Evolutionary conservation across 179 eudicot species (phyloP).

Genomic region (Drosera spatulata): DNA sequence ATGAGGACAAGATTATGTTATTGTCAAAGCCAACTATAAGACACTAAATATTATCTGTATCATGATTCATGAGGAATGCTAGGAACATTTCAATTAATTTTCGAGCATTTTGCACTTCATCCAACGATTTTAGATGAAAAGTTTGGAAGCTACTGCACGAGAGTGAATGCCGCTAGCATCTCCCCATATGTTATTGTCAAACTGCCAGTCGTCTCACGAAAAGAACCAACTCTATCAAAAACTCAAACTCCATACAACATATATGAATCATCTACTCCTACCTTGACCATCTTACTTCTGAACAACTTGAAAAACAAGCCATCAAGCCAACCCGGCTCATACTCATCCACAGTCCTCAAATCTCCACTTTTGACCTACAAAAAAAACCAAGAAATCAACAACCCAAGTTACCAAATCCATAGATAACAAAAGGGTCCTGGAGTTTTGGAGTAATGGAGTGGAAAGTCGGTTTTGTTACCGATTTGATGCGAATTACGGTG

Average conservation of each 20-base stretch:
- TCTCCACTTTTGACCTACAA: constrained; percentile 18
- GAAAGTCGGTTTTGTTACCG: constrained; percentile 7
- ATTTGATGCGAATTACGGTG: constrained; percentile 14
- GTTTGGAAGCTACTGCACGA: too few species aligned
- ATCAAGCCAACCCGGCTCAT: constrained; percentile 55
- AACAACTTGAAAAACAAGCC: constrained; percentile 56
- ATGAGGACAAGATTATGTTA: too few species aligned
- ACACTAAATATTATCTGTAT: too few species aligned
- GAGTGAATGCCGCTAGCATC: too few species aligned
- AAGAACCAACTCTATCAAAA: neutral
- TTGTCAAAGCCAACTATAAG: too few species aligned
- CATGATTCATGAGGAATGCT: too few species aligned
- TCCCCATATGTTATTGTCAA: neutral
- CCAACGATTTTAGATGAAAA: too few species aligned
- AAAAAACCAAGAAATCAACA: constrained; percentile 1
- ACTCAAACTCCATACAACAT: neutral
- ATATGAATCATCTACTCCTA: constrained; percentile 7
- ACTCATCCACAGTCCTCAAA: constrained; percentile 22
- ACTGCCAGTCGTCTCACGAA: neutral
- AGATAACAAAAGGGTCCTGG: neutral
- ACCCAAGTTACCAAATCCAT: neutral
- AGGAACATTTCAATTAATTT: too few species aligned
- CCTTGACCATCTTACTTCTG: constrained; percentile 67
- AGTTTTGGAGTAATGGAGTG: neutral
- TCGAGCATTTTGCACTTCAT: too few species aligned